Conservation (phyloP, 139 green algal genomes). For the Chlamydomonas applanata region DNA sequence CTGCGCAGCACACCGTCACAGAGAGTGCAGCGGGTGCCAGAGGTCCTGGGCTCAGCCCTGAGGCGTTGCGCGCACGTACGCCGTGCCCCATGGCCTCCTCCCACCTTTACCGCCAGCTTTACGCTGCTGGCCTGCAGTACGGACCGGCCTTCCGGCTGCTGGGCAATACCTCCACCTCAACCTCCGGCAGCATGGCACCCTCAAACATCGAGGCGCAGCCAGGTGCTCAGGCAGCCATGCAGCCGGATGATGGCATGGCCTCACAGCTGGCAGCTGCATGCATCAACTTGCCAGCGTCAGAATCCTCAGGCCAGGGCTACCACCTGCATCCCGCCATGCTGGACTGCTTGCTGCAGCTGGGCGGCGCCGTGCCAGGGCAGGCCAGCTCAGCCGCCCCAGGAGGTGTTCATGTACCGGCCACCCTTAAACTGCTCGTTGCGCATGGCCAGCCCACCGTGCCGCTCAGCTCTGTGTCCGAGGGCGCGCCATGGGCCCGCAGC, state of each 20-base stretch:
- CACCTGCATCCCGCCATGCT: conserved; percentile 44
- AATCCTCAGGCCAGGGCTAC: conserved; percentile 19
- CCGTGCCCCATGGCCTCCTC: conserved; percentile 20
- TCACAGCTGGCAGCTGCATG: too few relatives aligned
- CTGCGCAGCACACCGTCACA: not conserved
- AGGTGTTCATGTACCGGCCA: conserved; percentile 51
- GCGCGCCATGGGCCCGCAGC: too few relatives aligned
- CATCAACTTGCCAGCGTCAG: too few relatives aligned
- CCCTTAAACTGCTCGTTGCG: conserved; percentile 12
- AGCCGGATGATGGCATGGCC: too few relatives aligned
- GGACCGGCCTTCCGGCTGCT: conserved; percentile 56
- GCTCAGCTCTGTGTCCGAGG: too few relatives aligned
- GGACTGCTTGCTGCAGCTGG: conserved; percentile 57
- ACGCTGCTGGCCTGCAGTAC: conserved; percentile 64
- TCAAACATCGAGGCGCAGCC: too few relatives aligned
- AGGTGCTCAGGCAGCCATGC: too few relatives aligned
- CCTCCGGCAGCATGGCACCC: too few relatives aligned
- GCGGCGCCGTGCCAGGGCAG: conserved; percentile 42
- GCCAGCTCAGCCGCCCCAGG: not conserved
- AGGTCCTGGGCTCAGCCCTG: conserved; percentile 7
- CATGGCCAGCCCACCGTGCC: too few relatives aligned
- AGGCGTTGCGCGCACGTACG: conserved; percentile 45
- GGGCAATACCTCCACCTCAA: not conserved
- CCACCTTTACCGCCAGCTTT: conserved; percentile 47
- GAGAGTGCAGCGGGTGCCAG: not conserved